Evolutionary conservation across 2,329 filamentous ascomycete genomes (phyloP).

Genomic region (Coniochaeta sp.): DNA sequence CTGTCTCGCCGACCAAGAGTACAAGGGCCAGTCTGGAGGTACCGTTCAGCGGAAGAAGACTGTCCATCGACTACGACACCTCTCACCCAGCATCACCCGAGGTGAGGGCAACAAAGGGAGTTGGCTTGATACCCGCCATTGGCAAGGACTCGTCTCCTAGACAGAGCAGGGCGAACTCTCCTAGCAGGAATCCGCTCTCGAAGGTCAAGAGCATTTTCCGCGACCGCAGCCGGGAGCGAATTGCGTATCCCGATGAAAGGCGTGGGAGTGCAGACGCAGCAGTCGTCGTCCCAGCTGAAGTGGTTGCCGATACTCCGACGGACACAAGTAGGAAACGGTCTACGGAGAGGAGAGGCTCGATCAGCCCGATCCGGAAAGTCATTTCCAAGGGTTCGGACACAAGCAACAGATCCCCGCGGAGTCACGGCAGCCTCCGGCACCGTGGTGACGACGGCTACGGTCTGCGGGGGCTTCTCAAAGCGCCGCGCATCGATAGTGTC

Average conservation of each 20-base stretch:
- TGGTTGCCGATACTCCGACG: conserved; percentile 22
- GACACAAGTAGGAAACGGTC: conserved; percentile 19
- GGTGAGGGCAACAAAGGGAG: conserved; percentile 34
- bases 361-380: conserved; percentile 31
- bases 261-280: background rate
- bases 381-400: conserved; percentile 32
- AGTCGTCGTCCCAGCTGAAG: conserved; percentile 7
- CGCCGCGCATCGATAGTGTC: conserved; percentile 64
- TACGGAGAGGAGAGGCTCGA: conserved; percentile 22
- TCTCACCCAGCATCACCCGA: conserved; percentile 47
- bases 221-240: conserved; percentile 42
- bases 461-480: conserved; percentile 71
- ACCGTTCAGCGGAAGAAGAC: conserved; percentile 27
- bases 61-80: conserved; percentile 36
- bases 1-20: conserved; percentile 21
- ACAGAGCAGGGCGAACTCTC: conserved; percentile 57
- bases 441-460: conserved; percentile 42
- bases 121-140: conserved; percentile 49
- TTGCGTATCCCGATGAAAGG: conserved; percentile 20
- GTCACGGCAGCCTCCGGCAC: conserved; percentile 40
- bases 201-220: conserved; percentile 51
- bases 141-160: conserved; percentile 57
- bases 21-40: conserved; percentile 43
- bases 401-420: conserved; percentile 40
- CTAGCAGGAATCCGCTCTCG: conserved; percentile 50